Base-by-base conservation (phyloP, 2,329 filamentous ascomycete genomes). In the Alternaria dauci region DNA sequence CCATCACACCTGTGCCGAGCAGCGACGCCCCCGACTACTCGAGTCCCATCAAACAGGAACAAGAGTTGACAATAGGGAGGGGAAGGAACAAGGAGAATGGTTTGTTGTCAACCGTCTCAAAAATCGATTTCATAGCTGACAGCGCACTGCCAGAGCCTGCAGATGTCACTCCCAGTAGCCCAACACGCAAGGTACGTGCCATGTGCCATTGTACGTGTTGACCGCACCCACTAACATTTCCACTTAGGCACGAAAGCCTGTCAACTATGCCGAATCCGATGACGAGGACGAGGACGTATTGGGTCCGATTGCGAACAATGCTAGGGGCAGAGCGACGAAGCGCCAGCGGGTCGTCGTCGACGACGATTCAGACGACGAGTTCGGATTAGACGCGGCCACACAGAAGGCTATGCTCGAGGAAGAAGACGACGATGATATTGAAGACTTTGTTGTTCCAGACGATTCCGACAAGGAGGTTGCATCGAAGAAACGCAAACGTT, bases 191-290 rank as follows among this genome's bases (percentile, higher is more conserved):
- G 85, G 93, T 93, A 83, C 63, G 80, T 58, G 25, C 16, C 16
- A 52, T 4, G 14, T 16, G 7, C 30, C 41, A 36, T 47, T 38
- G 39, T 28, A 25, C 26, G 32, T 20, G 7, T 42, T 42, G 8
- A 23, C 9, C 16, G 36, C 43, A 14, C 43, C 2, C 44, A 30
- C 61, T 71, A 36, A 71, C 53, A n/a, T 34, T 36, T n/a, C 16
- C 9, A 25, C 44, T 2, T 47, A 88, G 84, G 84, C 82, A 12
- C 89, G 87, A 76, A 90, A 88, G 71, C 78, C 83, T 46, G 85
- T 95, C 67, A 95, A 86, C 76, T 98, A 98, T 76, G 89, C 91
- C 65, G 94, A 97, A 72, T 93, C 92, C 1, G 92, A 92, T 44
- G 68, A 63, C 30, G 90, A 93, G 58, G 85, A 86, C 18, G 90